phyloP scores from a whole-genome alignment of 345 rosid species.

The Rubroshorea leprosula region DNA sequence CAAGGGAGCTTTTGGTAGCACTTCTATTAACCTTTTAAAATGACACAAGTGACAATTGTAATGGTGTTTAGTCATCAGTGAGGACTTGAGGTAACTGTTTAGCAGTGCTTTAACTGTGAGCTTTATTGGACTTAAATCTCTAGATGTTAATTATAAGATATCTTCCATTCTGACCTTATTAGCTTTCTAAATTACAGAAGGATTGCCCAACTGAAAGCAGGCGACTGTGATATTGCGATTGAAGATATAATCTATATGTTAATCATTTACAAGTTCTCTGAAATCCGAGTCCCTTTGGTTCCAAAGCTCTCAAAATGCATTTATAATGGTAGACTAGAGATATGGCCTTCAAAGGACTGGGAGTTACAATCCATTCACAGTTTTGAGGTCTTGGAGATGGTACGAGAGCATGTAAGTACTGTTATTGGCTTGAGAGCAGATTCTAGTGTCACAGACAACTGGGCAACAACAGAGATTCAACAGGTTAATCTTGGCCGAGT shows the following conservation, averaged over 20 bases:
- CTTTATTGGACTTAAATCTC: constrained; percentile 7
- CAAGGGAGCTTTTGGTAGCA: constrained; percentile 3
- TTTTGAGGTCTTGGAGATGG: constrained; percentile 61
- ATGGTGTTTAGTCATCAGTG: background rate
- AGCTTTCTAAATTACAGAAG: constrained; percentile 42
- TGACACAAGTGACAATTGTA: constrained; percentile 5
- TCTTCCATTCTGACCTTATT: constrained; percentile 9
- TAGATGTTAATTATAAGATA: constrained; percentile 1
- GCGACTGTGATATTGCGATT: constrained; percentile 57
- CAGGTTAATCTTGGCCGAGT: constrained; percentile 41
- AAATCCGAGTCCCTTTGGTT: constrained; percentile 71
- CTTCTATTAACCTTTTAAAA: constrained; percentile 2
- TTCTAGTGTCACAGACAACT: constrained; percentile 71
- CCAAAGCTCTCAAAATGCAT: constrained; percentile 85
- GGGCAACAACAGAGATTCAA: constrained; percentile 75
- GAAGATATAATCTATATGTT: constrained; percentile 89
- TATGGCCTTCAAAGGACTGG: constrained; percentile 88
- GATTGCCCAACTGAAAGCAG: constrained; percentile 69
- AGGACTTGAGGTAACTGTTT: constrained; percentile 6
- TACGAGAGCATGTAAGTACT: constrained; percentile 63
- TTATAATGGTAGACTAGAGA: constrained; percentile 79
- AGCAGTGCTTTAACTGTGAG: constrained; percentile 6
- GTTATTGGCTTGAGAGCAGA: constrained; percentile 70
- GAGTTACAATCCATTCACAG: constrained; percentile 77
- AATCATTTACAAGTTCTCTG: constrained; percentile 74